These are phyloP conservation scores for Ophiocytium majus DNA, from an alignment of 352 stramenopile species.

Conservation along the genomic window DNA sequence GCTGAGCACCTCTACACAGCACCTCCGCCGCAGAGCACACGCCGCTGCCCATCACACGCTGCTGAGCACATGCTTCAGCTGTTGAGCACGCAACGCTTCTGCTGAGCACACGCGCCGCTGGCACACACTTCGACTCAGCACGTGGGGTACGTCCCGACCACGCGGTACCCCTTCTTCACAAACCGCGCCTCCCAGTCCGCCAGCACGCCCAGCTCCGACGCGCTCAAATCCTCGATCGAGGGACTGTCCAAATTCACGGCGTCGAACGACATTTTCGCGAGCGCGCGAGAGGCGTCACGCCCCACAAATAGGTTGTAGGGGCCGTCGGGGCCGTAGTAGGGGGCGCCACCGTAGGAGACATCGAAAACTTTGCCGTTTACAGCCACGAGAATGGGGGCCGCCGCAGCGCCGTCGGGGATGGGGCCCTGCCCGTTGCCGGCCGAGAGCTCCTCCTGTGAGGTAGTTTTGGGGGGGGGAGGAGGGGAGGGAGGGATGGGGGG, in stretches of 20 bases:
- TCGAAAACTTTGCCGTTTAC: slow-evolving; percentile 94
- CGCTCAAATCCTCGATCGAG: slow-evolving; percentile 79
- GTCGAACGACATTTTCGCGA: slow-evolving; percentile 94
- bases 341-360: slow-evolving; percentile 85
- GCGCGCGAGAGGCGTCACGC: slow-evolving; percentile 85
- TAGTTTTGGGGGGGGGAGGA: background rate
- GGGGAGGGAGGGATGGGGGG: background rate
- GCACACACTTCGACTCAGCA: too few relatives aligned
- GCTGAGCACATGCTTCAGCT: too few relatives aligned
- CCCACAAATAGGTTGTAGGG: slow-evolving; percentile 94
- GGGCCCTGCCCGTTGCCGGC: slow-evolving; percentile 45
- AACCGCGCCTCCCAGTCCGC: slow-evolving; percentile 94
- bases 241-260: slow-evolving; percentile 84
- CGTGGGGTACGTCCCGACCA: slow-evolving; percentile 72
- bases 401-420: slow-evolving; percentile 64
- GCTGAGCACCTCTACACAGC: too few relatives aligned
- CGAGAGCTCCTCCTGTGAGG: slow-evolving; percentile 1
- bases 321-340: slow-evolving; percentile 87
- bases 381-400: slow-evolving; percentile 84
- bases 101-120: too few relatives aligned
- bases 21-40: too few relatives aligned
- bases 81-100: too few relatives aligned
- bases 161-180: slow-evolving; percentile 84
- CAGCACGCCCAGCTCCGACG: slow-evolving; percentile 86
- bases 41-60: too few relatives aligned